A percentile compares a stretch with the other conserved stretches of the same genome.
Conservation (phyloP, 2,329 filamentous ascomycete species). For the Cladosporium oxysporum region DNA sequence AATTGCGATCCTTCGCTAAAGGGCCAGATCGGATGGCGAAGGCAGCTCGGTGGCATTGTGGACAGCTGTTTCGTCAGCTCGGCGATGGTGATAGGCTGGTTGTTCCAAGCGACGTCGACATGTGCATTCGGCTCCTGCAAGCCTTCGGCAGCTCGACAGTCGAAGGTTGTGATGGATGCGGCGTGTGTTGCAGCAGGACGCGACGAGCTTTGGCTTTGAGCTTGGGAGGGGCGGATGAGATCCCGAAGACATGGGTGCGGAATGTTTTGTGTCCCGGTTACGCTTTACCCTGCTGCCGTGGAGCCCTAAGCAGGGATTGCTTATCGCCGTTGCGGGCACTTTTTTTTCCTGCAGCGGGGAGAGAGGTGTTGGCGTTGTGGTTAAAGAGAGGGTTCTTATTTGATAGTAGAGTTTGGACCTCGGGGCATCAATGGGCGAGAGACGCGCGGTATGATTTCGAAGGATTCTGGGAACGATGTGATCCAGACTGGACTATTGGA, state of each 20-base stretch:
- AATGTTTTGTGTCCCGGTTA: not conserved
- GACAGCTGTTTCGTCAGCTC: not conserved
- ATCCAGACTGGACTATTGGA: not conserved
- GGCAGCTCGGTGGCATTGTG: slow-evolving; percentile 5
- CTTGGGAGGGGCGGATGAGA: not conserved
- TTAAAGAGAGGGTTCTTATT: not conserved
- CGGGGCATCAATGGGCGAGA: not conserved
- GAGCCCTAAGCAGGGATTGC: not conserved
- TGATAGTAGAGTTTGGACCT: not conserved
- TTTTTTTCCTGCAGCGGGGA: not conserved
- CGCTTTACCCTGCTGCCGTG: not conserved
- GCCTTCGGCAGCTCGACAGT: not conserved
- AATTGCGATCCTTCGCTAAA: slow-evolving; percentile 4
- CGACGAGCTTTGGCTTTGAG: not conserved
- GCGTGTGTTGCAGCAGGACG: not conserved
- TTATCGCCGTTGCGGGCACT: not conserved
- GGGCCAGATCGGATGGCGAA: slow-evolving; percentile 4
- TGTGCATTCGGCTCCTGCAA: slow-evolving; percentile 2
- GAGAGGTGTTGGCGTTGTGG: too few relatives aligned
- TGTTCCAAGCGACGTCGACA: not conserved
- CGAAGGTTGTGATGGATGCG: slow-evolving; percentile 2
- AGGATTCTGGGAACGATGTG: not conserved
- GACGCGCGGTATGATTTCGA: not conserved
- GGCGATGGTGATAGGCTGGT: not conserved
- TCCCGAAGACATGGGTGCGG: slow-evolving; percentile 8